Evolutionary conservation across 2,329 filamentous ascomycete species (phyloP), one percentile per base, ranked within the genome.

Genomic region (Talaromyces verruculosus): DNA sequence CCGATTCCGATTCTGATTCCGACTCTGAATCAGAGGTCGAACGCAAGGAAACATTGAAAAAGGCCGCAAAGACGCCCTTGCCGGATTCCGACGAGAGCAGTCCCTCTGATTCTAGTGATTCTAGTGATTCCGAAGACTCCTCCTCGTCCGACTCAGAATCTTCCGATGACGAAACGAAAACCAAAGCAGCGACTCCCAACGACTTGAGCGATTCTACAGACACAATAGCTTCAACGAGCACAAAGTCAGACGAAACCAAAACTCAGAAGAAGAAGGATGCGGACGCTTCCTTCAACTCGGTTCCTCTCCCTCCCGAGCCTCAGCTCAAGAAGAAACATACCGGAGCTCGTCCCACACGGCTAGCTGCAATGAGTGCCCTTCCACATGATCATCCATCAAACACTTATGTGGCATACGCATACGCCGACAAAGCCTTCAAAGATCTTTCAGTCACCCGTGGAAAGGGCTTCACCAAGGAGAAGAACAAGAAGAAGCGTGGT

Each of bases 401-500:
- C 79, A 87, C 86, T 15, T 98, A 94, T 76, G 84, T 92, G 11
- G 84, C 88, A 25, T 92, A 97, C 77, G 89, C 91, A 69, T 99
- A 98, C 80, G 94, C 93, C 28, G 90, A 95, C 72, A 88, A 88
- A 71, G 96, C 96, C 8, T 91, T 93, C 75, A 87, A 92, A 71
- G 93, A 97, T 76, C 82, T 99, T 69, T 91, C 93, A 59, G 87
- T 97, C 45, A 98, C 94, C 37, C 92, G 90, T 77, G 95, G 95
- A 73, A 98, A 97, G 82, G 93, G 92, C 3, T 99, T 99, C 81
- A 98, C 94, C 67, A 99, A 99, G 84, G 95, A 98, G 84, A 99
- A 99, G 88, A 99, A 99, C 82, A 99, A 99, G 85, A 95, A 93
- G 86, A 93, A 93, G 85, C 85, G 88, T 72, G 95, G 95, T 61